Base-by-base conservation (phyloP, 768 basidiomycete genomes). In the Phylloporus arenicola region DNA sequence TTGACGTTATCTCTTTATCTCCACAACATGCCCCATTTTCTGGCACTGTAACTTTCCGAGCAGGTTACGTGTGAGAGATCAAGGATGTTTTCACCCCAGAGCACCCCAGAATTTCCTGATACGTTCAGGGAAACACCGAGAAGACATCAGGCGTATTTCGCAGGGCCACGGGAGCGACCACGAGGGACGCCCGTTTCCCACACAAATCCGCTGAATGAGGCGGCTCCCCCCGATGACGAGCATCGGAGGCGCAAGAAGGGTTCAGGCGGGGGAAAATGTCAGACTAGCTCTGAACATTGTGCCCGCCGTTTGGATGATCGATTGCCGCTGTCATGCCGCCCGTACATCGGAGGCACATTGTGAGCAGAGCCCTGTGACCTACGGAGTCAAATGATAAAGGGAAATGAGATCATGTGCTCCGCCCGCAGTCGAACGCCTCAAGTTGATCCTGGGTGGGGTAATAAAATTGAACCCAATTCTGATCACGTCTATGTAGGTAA, bases 401-500 rank as follows among this genome's bases (percentile, higher is more conserved):
- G 33, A 6, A 17, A 25, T 12, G 9, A 30, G 4, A 14, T 17
- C 27, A 40, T 40, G 39, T 24, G 50, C 37, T 54, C 51, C 41
- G 47, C 19, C 37, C 12, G 43, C 29, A 43, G 33, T 40, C 31
- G 53, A 45, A 22, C 12, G 48, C 50, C 31, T 35, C 25, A 39
- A 20, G 39, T 16, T 27, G 43, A 43, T 50, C 52, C 54, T 44
- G 52, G 46, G 38, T 22, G 45, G 38, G 46, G 34, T 25, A 43
- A 51, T 45, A 47, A 42, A 45, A 44, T 29, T 22, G 22, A 30
- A 47, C 31, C 38, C 30, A 17, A 38, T 48, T 47, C n/a, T 7
- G 50, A 38, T 43, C 47, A 33, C 43, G 39, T 65, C 50, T 67
- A 67, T 44, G 55, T 59, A 53, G 68, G 63, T 27, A 67, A 43